Base-by-base conservation (phyloP, 805 yeast genomes). In the Wickerhamiella cacticola region DNA sequence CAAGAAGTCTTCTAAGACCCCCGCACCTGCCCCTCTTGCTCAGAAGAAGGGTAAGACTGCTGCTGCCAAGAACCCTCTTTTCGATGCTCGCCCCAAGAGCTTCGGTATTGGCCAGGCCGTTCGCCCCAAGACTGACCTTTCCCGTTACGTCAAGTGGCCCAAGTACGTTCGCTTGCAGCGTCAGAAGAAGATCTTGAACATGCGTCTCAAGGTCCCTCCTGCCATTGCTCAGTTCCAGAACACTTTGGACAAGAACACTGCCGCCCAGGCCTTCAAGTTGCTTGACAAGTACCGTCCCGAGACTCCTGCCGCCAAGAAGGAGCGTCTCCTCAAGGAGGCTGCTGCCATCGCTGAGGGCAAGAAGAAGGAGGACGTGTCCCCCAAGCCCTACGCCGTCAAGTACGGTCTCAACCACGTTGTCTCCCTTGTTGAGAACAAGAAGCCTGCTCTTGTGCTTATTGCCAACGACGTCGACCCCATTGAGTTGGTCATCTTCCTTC, bases 401-500 rank as follows among this genome's bases (percentile, higher is more conserved):
- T 89, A 80, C 79, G 98, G 98, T 80, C 79, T 89, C 67, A 89
- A 89, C 88, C 98, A 89, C 76, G 96, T 89, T 75, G 96, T 88
- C 64, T 82, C 95, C 55, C 79, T 89, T 61, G 73, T 89, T 64
- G 98, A 89, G 80, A 85, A 86, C 94, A 92, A 89, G 83, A 89
- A 89, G 81, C 94, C 96, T 61, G 85, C 86, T 74, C 79, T 89
- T 64, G 96, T 89, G 56, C 79, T 89, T 72, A 89, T 89, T 66
- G 97, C 98, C 70, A 82, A 89, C 77, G 98, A 89, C 63, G 98
- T 89, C 64, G 98, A 89, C 78, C 98, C 98, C 68, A 84, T 89
- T 67, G 98, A 89, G 77, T 78, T 89, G 68, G 97, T 89, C 61
- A 76, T 89, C 65, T 89, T 85, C 82, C 76, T 89, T 64, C 98